Percentiles rank a stretch among this genome's conserved stretches.
Evolutionary conservation across 495 filamentous ascomycete species (phyloP).

Genomic region (Oidiodendron maius): DNA sequence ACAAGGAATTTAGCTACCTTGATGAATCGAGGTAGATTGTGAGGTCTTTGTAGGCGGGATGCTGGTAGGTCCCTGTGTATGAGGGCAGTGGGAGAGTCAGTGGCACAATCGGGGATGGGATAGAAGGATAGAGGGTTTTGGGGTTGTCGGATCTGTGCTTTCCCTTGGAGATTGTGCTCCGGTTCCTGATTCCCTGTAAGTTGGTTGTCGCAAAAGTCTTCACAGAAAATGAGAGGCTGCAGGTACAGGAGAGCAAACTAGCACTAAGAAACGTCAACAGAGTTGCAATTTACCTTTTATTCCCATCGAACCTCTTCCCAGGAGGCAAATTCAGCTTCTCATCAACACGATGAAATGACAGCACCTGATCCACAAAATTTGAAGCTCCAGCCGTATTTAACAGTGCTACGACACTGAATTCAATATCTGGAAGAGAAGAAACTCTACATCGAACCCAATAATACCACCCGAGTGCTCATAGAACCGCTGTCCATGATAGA

Average conservation of each 20-base stretch:
- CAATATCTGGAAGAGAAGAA: conserved; percentile 37
- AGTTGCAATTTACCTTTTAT: conserved; percentile 13
- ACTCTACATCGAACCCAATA: conserved; percentile 35
- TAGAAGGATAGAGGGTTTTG: background rate
- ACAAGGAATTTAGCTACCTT: too few relatives aligned
- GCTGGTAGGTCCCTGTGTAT: background rate
- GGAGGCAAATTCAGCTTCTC: conserved; percentile 28
- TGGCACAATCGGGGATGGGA: background rate
- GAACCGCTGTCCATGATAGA: background rate
- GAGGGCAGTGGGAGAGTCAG: background rate
- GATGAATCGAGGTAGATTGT: background rate
- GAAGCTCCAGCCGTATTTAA: conserved; percentile 35
- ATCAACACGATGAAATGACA: conserved; percentile 36
- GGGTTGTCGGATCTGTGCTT: background rate
- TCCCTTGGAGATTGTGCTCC: background rate
- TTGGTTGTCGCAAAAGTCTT: too few relatives aligned
- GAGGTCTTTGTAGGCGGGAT: background rate
- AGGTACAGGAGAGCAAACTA: too few relatives aligned
- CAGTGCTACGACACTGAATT: conserved; percentile 40
- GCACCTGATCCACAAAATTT: conserved; percentile 21
- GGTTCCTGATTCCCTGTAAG: too few relatives aligned
- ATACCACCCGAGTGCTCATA: conserved; percentile 35
- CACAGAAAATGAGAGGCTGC: too few relatives aligned
- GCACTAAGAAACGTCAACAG: too few relatives aligned
- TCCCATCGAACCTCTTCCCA: conserved; percentile 27